Base-by-base conservation (phyloP, 2,329 filamentous ascomycete genomes). In the Xylaria sp. region DNA sequence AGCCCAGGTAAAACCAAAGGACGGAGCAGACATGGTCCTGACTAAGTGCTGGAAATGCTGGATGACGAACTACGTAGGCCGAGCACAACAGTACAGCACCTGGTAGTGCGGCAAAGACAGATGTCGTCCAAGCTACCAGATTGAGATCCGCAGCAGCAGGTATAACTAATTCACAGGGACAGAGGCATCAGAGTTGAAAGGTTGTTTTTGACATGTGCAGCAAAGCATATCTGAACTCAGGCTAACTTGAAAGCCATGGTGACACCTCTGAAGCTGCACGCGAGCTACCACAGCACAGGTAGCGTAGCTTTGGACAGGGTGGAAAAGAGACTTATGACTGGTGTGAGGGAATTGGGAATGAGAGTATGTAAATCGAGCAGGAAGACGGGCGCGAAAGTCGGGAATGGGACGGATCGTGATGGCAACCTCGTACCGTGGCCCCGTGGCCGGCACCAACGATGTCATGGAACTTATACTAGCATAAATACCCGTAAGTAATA, bases 1-100 rank as follows among this genome's bases (percentile, higher is more conserved):
- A 70, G 80, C 76, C 81, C 82, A 84, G 9, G 82, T 78, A 73
- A 84, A 83, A 67, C 78, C 77, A 60, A 80, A 76, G 52, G 76
- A 73, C 3, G 82, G 78, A 64, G 77, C 79, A 51, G 82, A 82
- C 82, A 84, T 84, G 62, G 60, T 54, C 51, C 67, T 54, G 19
- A 43, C 15, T 54, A 38, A 17, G 40, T 19, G 9, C 54, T 38
- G n/a, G 42, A 15, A 23, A 40, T 51, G 57, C 46, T 15, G 19
- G n/a, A 11, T 49, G 33, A 38, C 19, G 38, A 56, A 55, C 45
- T 55, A 49, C 53, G 57, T 58, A 35, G 38, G 45, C 38, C 40
- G 42, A 35, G 46, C 31, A 38, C 43, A 53, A 37, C 45, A 12
- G 35, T 14, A 42, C 35, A 23, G n/a, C 55, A 25, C 51, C 35